phyloP scores from a whole-genome alignment of 768 basidiomycete species.

The Lyophyllum shimeji region DNA sequence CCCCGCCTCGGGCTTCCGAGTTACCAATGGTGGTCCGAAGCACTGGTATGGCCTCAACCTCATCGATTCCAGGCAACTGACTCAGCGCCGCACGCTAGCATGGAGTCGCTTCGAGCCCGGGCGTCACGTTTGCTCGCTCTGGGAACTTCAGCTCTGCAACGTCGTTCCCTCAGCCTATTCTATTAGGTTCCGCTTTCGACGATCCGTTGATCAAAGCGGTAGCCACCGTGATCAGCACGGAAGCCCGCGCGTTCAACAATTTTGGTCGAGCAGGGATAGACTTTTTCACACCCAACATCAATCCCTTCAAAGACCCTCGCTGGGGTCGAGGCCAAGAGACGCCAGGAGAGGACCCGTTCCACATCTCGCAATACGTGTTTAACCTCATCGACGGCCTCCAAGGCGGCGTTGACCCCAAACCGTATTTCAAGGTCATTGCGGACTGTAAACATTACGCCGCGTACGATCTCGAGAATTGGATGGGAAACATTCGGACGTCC shows the following conservation, averaged over 20 bases:
- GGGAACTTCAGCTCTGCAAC: conserved; percentile 59
- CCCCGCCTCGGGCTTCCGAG: conserved; percentile 54
- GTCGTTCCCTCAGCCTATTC: conserved; percentile 57
- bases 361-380: conserved; percentile 51
- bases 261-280: conserved; percentile 50
- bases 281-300: conserved; percentile 59
- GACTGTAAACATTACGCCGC: conserved; percentile 64
- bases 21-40: conserved; percentile 66
- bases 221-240: conserved; percentile 52
- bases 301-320: conserved; percentile 60
- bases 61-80: neutral
- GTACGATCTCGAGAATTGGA: conserved; percentile 59
- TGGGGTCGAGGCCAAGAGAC: conserved; percentile 67
- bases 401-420: conserved; percentile 53
- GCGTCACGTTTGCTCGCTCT: conserved; percentile 46
- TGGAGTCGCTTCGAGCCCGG: conserved; percentile 53
- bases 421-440: conserved; percentile 50
- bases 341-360: conserved; percentile 60
- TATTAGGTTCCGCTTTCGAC: conserved; percentile 55
- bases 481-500: conserved; percentile 44
- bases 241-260: conserved; percentile 61
- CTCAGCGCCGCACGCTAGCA: conserved; percentile 32
- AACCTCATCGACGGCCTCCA: conserved; percentile 55
- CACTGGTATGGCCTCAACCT: conserved; percentile 35
- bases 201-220: conserved; percentile 48